phyloP scores from a whole-genome alignment of 2,329 filamentous ascomycete genomes.

The Ophiostoma sp. region DNA sequence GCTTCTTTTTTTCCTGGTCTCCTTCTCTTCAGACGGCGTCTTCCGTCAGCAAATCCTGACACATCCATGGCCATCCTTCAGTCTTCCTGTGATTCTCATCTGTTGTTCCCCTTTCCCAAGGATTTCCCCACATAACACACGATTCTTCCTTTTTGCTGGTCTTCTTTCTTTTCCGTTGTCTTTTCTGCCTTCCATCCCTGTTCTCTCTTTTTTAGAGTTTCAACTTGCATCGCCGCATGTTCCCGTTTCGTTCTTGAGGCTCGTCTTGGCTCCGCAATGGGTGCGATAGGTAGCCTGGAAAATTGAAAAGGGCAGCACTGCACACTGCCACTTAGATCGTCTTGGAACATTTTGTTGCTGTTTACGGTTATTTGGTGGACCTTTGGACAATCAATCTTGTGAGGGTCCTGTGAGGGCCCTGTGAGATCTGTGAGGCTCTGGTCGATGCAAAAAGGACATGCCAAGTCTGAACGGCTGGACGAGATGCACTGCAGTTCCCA shows the following conservation, averaged over 20 bases:
- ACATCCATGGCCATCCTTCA: too few relatives aligned
- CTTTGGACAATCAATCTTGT: not conserved
- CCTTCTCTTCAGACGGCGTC: not conserved
- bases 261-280: not conserved
- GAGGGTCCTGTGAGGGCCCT: too few relatives aligned
- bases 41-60: too few relatives aligned
- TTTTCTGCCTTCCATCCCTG: too few relatives aligned
- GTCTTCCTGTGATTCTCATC: too few relatives aligned
- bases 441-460: not conserved
- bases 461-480: not conserved
- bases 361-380: not conserved
- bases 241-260: not conserved
- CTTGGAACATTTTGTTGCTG: not conserved
- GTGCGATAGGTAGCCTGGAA: not conserved
- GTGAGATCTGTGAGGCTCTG: not conserved
- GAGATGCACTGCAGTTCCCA: not conserved
- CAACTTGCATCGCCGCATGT: not conserved
- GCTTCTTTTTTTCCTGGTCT: not conserved
- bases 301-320: not conserved
- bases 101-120: too few relatives aligned
- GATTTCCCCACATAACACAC: not conserved
- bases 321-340: not conserved
- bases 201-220: not conserved
- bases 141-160: not conserved
- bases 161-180: too few relatives aligned